phyloP scores from a whole-genome alignment of 768 basidiomycete genomes.

The Lactarius psammicola region DNA sequence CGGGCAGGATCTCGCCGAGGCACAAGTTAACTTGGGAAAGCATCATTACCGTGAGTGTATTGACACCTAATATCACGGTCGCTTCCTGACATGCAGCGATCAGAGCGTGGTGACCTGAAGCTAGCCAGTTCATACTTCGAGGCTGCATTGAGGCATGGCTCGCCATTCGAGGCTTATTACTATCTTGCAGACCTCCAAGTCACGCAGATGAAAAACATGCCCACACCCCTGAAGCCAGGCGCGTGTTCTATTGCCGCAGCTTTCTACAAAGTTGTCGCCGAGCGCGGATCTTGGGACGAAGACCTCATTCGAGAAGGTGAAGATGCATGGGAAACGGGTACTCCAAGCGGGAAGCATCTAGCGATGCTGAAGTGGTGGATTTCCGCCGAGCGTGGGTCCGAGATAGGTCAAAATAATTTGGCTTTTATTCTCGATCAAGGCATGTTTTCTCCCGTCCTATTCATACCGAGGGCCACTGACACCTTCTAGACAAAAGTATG shows the following conservation, averaged over 20 bases:
- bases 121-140: conserved; percentile 77
- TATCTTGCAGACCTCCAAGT: conserved; percentile 86
- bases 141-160: conserved; percentile 79
- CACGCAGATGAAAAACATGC: conserved; percentile 48
- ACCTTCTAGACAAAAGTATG: conserved; percentile 60
- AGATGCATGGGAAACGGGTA: conserved; percentile 64
- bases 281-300: conserved; percentile 86
- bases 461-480: conserved; percentile 7
- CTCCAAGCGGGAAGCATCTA: conserved; percentile 69
- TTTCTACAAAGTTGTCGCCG: conserved; percentile 89
- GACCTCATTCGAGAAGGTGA: conserved; percentile 82
- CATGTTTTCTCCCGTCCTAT: conserved; percentile 34
- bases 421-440: conserved; percentile 93
- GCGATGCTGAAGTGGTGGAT: conserved; percentile 96
- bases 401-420: conserved; percentile 93
- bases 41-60: conserved; percentile 54
- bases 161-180: conserved; percentile 93
- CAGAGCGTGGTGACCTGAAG: conserved; percentile 68
- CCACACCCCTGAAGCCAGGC: conserved; percentile 54
- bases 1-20: conserved; percentile 86
- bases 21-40: conserved; percentile 89
- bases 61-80: conserved; percentile 11
- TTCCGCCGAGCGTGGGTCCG: conserved; percentile 88
- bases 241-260: conserved; percentile 89
- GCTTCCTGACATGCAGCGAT: conserved; percentile 14